phyloP scores from a whole-genome alignment of 129 eudicot genomes.

The Chrysanthemum makinoi region DNA sequence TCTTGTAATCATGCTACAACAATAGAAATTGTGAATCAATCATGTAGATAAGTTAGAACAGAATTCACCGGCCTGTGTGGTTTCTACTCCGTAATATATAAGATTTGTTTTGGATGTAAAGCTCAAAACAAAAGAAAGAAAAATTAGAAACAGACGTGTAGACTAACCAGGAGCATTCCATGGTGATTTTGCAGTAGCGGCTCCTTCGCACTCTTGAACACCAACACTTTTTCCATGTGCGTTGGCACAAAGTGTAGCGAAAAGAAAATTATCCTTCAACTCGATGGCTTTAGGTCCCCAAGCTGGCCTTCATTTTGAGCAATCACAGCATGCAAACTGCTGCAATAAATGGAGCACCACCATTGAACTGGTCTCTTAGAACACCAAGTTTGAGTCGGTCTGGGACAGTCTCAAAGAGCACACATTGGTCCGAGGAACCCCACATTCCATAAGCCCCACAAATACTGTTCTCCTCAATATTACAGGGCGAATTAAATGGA shows the following conservation, averaged over 20 bases:
- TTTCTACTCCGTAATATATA: no score
- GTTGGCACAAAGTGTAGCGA: slow-evolving; percentile 75
- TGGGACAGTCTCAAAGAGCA: slow-evolving; percentile 87
- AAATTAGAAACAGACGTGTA: not conserved
- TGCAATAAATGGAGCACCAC: slow-evolving; percentile 72
- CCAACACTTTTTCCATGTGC: slow-evolving; percentile 82
- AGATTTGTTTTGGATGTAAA: no score
- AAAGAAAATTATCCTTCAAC: slow-evolving; percentile 77
- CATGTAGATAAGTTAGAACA: no score
- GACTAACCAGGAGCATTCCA: slow-evolving; percentile 90
- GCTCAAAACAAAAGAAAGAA: no score
- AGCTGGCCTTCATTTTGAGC: slow-evolving; percentile 76
- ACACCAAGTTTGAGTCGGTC: slow-evolving; percentile 30
- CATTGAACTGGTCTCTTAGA: slow-evolving; percentile 57
- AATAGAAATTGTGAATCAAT: no score
- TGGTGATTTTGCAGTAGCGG: slow-evolving; percentile 85
- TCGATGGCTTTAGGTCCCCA: slow-evolving; percentile 87
- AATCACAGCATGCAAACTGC: slow-evolving; percentile 58
- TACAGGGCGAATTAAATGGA: slow-evolving; percentile 49
- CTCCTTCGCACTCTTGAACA: slow-evolving; percentile 88
- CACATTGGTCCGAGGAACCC: slow-evolving; percentile 71
- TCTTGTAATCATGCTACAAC: no score
- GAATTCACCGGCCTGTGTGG: no score
- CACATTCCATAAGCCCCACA: slow-evolving; percentile 35
- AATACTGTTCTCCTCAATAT: slow-evolving; percentile 30